Percentiles rank a stretch among this genome's conserved stretches.
phyloP scores from a whole-genome alignment of 495 filamentous ascomycete genomes.

The Penicillium tannophilum region DNA sequence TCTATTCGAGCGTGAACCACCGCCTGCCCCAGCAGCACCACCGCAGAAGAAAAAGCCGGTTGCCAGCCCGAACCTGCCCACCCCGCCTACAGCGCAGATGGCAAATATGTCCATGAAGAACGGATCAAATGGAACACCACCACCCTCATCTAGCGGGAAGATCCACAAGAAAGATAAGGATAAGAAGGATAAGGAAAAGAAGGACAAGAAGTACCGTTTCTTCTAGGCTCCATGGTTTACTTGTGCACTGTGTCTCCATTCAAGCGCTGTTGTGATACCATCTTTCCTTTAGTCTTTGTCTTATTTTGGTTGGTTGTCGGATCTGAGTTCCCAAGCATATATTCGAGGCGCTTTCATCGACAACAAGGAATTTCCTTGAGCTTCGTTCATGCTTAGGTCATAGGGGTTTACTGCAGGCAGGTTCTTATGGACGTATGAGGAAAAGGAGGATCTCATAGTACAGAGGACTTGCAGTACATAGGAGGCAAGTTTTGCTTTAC shows the following conservation, averaged over 20 bases:
- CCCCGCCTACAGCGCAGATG: slow-evolving; percentile 61
- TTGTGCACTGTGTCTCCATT: slow-evolving; percentile 18
- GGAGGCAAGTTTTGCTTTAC: not conserved
- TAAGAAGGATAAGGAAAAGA: slow-evolving; percentile 62
- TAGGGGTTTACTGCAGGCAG: not conserved
- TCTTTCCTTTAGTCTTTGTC: slow-evolving; percentile 19
- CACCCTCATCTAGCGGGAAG: slow-evolving; percentile 32
- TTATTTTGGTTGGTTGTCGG: slow-evolving; percentile 14
- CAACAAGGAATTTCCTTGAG: not conserved
- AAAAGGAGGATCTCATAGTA: not conserved
- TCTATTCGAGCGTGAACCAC: slow-evolving; percentile 77
- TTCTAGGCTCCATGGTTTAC: slow-evolving; percentile 51
- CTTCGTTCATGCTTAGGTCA: not conserved
- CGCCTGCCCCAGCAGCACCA: slow-evolving; percentile 42
- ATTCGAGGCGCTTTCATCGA: slow-evolving; percentile 19
- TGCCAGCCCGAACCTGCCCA: slow-evolving; percentile 32
- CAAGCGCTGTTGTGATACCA: slow-evolving; percentile 46
- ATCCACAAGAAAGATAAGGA: slow-evolving; percentile 46
- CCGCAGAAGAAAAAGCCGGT: slow-evolving; percentile 42
- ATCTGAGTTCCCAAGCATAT: slow-evolving; percentile 18
- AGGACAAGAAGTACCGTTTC: slow-evolving; percentile 77
- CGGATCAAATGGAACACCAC: slow-evolving; percentile 35
- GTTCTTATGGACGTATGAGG: not conserved
- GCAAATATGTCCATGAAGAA: slow-evolving; percentile 56
- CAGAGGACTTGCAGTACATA: not conserved